Percentiles rank a stretch among this genome's conserved stretches.
These are phyloP conservation scores for Cercospora canescens DNA, from an alignment of 2,329 filamentous ascomycete species.

Conservation along the genomic window DNA sequence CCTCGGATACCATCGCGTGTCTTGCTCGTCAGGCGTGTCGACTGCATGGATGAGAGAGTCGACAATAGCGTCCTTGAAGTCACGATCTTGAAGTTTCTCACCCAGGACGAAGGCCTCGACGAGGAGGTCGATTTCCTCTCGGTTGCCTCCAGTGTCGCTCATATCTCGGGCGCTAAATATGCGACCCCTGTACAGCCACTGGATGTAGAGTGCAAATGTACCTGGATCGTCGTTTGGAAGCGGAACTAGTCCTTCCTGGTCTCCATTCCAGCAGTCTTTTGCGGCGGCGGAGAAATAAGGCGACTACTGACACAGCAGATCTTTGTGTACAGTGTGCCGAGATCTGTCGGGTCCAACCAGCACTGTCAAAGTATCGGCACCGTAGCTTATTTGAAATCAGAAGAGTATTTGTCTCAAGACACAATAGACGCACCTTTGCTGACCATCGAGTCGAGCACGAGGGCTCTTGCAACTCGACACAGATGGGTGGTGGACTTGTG, in stretches of 20 bases:
- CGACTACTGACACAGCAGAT: too few species aligned
- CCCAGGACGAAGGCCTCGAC: slow-evolving; percentile 14
- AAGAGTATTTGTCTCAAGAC: too few species aligned
- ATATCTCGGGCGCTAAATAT: not conserved
- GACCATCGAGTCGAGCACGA: too few species aligned
- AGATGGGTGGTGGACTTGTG: too few species aligned
- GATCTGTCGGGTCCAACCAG: too few species aligned
- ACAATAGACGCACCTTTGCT: too few species aligned
- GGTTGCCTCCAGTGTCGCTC: not conserved
- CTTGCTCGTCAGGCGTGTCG: not conserved
- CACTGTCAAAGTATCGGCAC: too few species aligned
- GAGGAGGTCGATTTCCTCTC: slow-evolving; percentile 1
- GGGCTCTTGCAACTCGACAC: too few species aligned
- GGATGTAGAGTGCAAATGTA: slow-evolving; percentile 12
- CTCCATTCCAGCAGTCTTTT: slow-evolving; percentile 9
- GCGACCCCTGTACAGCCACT: slow-evolving; percentile 12
- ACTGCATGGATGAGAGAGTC: slow-evolving; percentile 11
- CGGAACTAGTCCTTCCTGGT: slow-evolving; percentile 1
- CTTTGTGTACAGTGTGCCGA: too few species aligned
- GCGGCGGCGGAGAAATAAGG: slow-evolving; percentile 18
- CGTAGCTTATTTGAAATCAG: too few species aligned
- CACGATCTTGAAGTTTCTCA: slow-evolving; percentile 22
- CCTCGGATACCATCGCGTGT: not conserved
- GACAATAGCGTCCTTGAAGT: slow-evolving; percentile 17
- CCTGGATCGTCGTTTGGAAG: slow-evolving; percentile 13